phyloP scores from a whole-genome alignment of 805 yeast genomes.

The Cyberlindnera lachancei region DNA sequence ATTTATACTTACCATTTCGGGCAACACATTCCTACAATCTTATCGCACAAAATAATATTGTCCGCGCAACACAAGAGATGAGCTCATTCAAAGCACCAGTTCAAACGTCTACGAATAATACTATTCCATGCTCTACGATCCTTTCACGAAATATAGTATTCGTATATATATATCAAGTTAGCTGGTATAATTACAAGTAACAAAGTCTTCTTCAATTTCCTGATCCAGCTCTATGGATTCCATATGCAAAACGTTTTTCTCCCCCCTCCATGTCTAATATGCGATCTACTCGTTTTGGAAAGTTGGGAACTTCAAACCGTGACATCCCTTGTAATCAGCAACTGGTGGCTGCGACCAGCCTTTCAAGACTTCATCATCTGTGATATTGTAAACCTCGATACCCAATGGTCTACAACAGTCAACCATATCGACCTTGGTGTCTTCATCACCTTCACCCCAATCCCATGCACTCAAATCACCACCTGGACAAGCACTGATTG shows the following conservation, averaged over 20 bases:
- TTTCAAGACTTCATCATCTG: constrained; percentile 36
- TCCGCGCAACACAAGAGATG: too few relatives aligned
- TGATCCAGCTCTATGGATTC: too few relatives aligned
- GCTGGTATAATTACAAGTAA: background rate
- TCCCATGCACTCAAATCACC: constrained; percentile 65
- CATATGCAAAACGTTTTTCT: too few relatives aligned
- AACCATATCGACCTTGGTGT: constrained; percentile 42
- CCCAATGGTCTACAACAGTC: constrained; percentile 58
- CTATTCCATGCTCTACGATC: too few relatives aligned
- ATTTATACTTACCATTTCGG: too few relatives aligned
- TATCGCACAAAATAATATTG: too few relatives aligned
- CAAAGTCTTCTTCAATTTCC: background rate
- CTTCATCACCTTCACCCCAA: constrained; percentile 55
- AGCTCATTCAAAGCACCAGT: too few relatives aligned
- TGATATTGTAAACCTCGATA: constrained; percentile 50
- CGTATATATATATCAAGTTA: too few relatives aligned
- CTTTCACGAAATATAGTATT: too few relatives aligned
- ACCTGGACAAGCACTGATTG: constrained; percentile 63
- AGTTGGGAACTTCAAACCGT: constrained; percentile 34
- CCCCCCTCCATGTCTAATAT: too few relatives aligned
- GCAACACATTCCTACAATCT: too few relatives aligned
- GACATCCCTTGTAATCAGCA: constrained; percentile 47
- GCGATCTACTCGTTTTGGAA: constrained; percentile 16
- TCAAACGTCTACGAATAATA: too few relatives aligned
- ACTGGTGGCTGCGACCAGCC: constrained; percentile 47